Conservation (phyloP, 768 basidiomycete genomes). For the Suillus cothurnatus region DNA sequence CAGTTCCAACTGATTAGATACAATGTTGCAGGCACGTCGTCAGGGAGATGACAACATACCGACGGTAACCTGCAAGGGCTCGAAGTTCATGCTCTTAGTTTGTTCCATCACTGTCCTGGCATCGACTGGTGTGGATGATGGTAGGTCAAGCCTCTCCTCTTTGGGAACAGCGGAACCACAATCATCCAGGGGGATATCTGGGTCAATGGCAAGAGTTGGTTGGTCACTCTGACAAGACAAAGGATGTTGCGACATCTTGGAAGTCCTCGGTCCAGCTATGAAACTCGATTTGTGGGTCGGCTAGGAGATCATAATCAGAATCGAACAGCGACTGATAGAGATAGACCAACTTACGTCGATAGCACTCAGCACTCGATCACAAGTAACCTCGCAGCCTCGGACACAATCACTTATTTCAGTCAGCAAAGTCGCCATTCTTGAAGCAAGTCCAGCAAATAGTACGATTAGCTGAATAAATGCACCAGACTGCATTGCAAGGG, state of each 20-base stretch:
- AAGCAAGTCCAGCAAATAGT: conserved; percentile 59
- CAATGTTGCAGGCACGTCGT: too few relatives aligned
- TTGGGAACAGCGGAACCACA: conserved; percentile 16
- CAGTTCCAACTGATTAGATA: background rate
- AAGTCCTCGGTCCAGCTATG: background rate
- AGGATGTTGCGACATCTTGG: background rate
- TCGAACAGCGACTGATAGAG: background rate
- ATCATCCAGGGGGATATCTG: conserved; percentile 18
- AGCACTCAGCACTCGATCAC: conserved; percentile 29
- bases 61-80: background rate
- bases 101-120: background rate
- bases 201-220: background rate
- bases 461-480: conserved; percentile 74
- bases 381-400: conserved; percentile 27
- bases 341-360: conserved; percentile 34
- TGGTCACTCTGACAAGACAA: background rate
- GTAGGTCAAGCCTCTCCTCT: background rate
- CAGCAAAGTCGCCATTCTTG: conserved; percentile 52
- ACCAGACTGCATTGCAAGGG: conserved; percentile 66
- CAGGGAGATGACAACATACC: background rate
- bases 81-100: background rate
- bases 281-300: conserved; percentile 10
- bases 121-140: background rate
- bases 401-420: conserved; percentile 46
- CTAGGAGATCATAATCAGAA: conserved; percentile 19